Evolutionary conservation across 129 eudicot species (phyloP), one percentile per base, ranked within the genome.

Genomic region (Artemisia tridentata): DNA sequence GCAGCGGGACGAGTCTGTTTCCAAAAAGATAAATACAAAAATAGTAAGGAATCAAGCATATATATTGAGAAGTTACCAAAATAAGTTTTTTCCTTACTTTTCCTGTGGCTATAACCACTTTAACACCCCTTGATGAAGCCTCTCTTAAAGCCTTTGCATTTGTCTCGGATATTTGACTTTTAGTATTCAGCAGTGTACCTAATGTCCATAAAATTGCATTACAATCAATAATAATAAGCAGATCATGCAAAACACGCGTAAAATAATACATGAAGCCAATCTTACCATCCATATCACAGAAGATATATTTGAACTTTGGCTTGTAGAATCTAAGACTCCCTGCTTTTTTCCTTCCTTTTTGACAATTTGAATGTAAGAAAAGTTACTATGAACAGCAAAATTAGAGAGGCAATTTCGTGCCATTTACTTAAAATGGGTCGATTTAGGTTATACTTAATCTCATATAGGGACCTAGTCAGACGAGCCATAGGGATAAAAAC

Each of bases 271-370:
- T 17, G 10, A 60, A 60, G 29, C 55, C 47, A 65, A 66, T 43
- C 90, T 84, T 77, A 93, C 98, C 98, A 87, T 93, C 98, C 98
- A 93, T 85, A 81, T 93, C 98, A 38, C 96, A 93, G 77, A 89
- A 89, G 78, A 93, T 87, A 81, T 87, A 86, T 52, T 83, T 76
- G 82, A 81, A 93, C 73, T 93, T 89, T 72, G 96, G 98, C 78
- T 75, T 83, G 89, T 89, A 85, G 79, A 93, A 87, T 1, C 88
- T 88, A 60, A 89, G 95, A 75, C 95, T 84, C 75, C 96, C 96
- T 82, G 84, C 95, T 89, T 83, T 87, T 81, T 81, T 93, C 85
- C 96, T 89, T 92, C 85, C 98, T 88, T 88, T 38, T 79, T 81
- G 65, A 82, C 80, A 89, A 81, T 77, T 67, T 57, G 75, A 67